Evolutionary conservation across 805 yeast genomes (phyloP).

Genomic region (Sugiyamaella americana): DNA sequence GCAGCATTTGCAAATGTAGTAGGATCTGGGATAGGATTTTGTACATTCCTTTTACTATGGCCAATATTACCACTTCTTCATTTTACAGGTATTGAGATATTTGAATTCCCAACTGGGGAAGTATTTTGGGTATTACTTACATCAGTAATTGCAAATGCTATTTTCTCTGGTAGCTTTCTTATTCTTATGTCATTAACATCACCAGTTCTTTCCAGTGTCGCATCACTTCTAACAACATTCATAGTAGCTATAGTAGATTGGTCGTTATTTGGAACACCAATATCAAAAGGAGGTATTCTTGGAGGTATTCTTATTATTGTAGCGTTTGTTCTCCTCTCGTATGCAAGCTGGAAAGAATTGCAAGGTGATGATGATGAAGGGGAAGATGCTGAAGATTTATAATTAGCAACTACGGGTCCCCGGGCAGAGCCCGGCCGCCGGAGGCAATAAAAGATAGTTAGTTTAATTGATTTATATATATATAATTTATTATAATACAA

Average conservation of each 20-base stretch:
- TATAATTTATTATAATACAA: conserved; percentile 19
- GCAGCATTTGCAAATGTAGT: conserved; percentile 75
- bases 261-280: conserved; percentile 52
- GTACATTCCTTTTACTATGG: conserved; percentile 48
- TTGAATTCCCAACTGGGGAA: conserved; percentile 43
- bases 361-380: conserved; percentile 34
- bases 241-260: conserved; percentile 75
- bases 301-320: conserved; percentile 66
- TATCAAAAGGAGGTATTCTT: conserved; percentile 50
- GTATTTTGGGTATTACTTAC: conserved; percentile 43
- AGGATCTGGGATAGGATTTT: conserved; percentile 60
- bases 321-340: conserved; percentile 57
- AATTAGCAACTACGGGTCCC: not conserved
- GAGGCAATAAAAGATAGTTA: not conserved
- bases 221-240: conserved; percentile 68
- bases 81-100: conserved; percentile 49
- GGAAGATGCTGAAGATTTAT: conserved; percentile 7
- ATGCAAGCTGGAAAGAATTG: conserved; percentile 32
- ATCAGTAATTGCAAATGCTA: conserved; percentile 57
- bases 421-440: no score
- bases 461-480: not conserved
- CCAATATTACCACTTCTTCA: conserved; percentile 45
- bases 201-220: conserved; percentile 69
- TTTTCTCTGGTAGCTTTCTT: conserved; percentile 66
- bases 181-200: conserved; percentile 77